Evolutionary conservation across 2,329 filamentous ascomycete species (phyloP), one percentile per base, ranked within the genome.

Genomic region (Myriosclerotinia curreyana): DNA sequence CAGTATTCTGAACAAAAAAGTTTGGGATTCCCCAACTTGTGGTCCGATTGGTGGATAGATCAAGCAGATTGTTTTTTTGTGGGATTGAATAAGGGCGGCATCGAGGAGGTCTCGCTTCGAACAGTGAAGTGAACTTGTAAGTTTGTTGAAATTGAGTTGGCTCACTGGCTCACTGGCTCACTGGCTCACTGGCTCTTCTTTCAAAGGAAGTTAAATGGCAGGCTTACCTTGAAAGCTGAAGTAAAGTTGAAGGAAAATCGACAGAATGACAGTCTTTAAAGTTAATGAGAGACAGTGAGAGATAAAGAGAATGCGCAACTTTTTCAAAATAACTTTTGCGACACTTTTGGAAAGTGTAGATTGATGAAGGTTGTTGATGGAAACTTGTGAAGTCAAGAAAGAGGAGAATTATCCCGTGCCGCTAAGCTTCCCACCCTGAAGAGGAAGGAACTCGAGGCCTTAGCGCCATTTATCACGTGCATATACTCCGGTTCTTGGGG

Each of bases 61-160:
- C 2, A 36, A 25, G 9, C 5, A 48, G n/a, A 8, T 20, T 25
- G 4, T n/a, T n/a, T 25, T n/a, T 28, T 46, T 28, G 22, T 36
- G n/a, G 7, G 28, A 6, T 48, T 36, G 4, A 34, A 25, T 38
- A 36, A 48, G 48, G 49, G 38, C 59, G n/a, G 49, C 49, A 44
- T 62, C 38, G 3, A 62, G 51, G 59, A 22, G 59, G 28, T 44
- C 38, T 54, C 36, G 59, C 49, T 62, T 55, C 49, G 31, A 40
- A 54, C 36, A 46, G 31, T 62, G 22, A 34, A n/a, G 28, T 61
- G 34, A 55, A n/a, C n/a, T n/a, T n/a, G n/a, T n/a, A n/a, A 15
- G 15, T 62, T 46, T 36, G 12, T 3, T 9, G 17, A 17, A 36
- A 15, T 34, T 25, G 40, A 54, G 25, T 5, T 22, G 31, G 20